Evolutionary conservation across 2,329 filamentous ascomycete species (phyloP).

Genomic region (Cadophora gregata): DNA sequence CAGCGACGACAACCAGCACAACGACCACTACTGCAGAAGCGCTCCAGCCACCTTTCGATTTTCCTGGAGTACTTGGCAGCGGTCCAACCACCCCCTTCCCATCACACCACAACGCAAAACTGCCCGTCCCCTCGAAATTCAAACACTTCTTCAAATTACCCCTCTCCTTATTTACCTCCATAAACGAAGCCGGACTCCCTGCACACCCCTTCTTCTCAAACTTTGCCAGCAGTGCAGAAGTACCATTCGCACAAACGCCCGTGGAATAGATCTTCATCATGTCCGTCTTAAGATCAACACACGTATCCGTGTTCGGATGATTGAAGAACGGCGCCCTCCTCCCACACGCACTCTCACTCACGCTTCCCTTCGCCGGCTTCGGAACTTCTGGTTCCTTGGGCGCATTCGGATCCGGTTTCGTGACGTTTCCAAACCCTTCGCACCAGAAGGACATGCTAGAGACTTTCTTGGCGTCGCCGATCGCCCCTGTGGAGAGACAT

Average conservation of each 20-base stretch:
- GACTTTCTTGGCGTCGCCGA: slow-evolving; percentile 16
- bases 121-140: slow-evolving; percentile 13
- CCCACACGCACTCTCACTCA: slow-evolving; percentile 22
- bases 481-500: slow-evolving; percentile 18
- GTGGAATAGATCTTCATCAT: slow-evolving; percentile 23
- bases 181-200: slow-evolving; percentile 4
- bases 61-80: background rate
- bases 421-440: slow-evolving; percentile 25
- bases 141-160: slow-evolving; percentile 20
- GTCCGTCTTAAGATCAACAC: slow-evolving; percentile 22
- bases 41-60: background rate
- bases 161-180: background rate
- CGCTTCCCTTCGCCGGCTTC: slow-evolving; percentile 20
- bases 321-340: slow-evolving; percentile 15
- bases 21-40: background rate
- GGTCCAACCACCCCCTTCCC: slow-evolving; percentile 3
- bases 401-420: slow-evolving; percentile 21
- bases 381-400: slow-evolving; percentile 17
- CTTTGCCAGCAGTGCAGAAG: slow-evolving; percentile 18
- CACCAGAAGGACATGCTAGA: slow-evolving; percentile 32
- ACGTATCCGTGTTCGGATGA: slow-evolving; percentile 27
- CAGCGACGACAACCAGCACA: background rate
- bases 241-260: slow-evolving; percentile 25
- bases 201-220: slow-evolving; percentile 18
- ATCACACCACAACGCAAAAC: slow-evolving; percentile 28